These are phyloP conservation scores for Dioscorea cayenensis DNA, from an alignment of 116 monocot species.

Conservation along the genomic window DNA sequence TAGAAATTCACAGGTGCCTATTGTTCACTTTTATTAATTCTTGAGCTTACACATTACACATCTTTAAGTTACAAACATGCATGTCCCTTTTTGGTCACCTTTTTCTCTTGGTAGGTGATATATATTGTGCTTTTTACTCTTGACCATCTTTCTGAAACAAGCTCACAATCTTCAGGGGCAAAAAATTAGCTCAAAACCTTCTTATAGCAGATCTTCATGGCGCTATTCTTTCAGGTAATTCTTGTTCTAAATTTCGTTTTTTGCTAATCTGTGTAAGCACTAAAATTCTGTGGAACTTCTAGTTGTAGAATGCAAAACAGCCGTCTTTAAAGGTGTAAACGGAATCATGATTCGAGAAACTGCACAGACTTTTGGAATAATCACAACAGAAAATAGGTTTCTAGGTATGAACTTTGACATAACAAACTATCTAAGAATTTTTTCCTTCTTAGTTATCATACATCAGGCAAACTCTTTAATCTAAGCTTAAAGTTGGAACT, in stretches of 20 bases:
- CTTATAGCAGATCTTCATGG: constrained; percentile 80
- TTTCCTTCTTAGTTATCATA: neutral
- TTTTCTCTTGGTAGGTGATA: too few relatives aligned
- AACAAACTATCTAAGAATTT: neutral
- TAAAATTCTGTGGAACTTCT: neutral
- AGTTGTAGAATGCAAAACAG: constrained; percentile 77
- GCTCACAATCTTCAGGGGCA: constrained; percentile 39
- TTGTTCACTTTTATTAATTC: neutral
- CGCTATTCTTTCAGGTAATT: constrained; percentile 66
- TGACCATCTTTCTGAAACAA: neutral
- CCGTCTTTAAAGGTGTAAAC: constrained; percentile 34
- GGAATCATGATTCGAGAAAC: constrained; percentile 93
- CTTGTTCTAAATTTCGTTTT: neutral
- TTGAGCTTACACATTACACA: neutral
- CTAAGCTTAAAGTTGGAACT: neutral
- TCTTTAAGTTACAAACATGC: too few relatives aligned
- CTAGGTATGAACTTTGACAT: constrained; percentile 27
- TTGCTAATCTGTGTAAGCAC: neutral
- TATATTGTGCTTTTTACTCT: too few relatives aligned
- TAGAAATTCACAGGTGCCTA: neutral
- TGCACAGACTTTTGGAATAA: constrained; percentile 76
- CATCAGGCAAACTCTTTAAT: too few relatives aligned
- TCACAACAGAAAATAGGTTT: constrained; percentile 53
- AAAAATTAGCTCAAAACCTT: constrained; percentile 48
- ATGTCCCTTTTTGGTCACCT: too few relatives aligned